Evolutionary conservation across 208 protist genomes (phyloP), one percentile per base, ranked within the genome.

Genomic region (Naegleria lovaniensis): DNA sequence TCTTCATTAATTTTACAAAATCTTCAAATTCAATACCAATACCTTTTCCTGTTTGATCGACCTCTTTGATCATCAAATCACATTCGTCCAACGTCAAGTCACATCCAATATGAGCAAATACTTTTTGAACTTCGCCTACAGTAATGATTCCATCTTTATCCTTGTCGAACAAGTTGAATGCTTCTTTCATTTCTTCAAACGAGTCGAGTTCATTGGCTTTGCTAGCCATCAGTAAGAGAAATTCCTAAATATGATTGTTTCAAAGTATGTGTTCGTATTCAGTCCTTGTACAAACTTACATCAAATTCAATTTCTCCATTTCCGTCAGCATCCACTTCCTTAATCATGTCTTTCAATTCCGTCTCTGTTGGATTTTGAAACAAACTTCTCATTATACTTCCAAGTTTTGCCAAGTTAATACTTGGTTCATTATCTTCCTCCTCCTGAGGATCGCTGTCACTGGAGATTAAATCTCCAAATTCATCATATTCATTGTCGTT

Each of bases 51-150:
- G 97, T 96, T 19, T 93, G 92, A 19, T 94, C 92, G 92, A 97
- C 95, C 88, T 97, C 96, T 41, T 96, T 95, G 9, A 97, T 93
- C 91, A 98, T 96, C 16, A 93, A 92, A 76, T 97, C 97, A 93
- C 97, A 95, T 89, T 99, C 98, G 48, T 98, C 96, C 29, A 92
- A 90, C 11, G 94, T 96, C 29, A 99, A 94, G 41, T 93, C 93
- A 87, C 98, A 97, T 7, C 98, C 98, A 83, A 98, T 91, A 6
- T 97, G 97, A 9, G 96, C 98, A 91, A 99, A 95, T 83, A 98
- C 95, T 91, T 96, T 96, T 59, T 97, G 94, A 36, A 99, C 94
- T 92, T 98, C 97, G 89, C 96, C 95, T n/a, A 95, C 95, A 11
- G 96, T 93, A 88, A 99, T 96, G 43, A 95, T 93, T 40, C 97